These are phyloP conservation scores for Lactarius deliciosus DNA, from an alignment of 768 basidiomycete genomes.

Conservation along the genomic window DNA sequence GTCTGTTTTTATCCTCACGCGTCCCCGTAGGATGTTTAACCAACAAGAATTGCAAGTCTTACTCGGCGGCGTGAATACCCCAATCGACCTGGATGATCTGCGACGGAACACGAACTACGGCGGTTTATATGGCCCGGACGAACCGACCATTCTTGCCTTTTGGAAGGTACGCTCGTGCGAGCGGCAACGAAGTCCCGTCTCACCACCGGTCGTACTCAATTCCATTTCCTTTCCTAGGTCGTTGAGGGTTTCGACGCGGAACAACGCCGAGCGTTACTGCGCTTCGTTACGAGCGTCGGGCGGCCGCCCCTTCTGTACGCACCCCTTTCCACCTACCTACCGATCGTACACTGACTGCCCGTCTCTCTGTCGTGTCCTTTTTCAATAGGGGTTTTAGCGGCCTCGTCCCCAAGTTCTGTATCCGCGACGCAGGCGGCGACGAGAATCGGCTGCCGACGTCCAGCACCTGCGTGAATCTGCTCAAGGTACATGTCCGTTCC, in stretches of 20 bases:
- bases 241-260: constrained; percentile 77
- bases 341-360: background rate
- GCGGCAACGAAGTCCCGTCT: constrained; percentile 9
- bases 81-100: constrained; percentile 83
- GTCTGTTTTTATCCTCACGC: background rate
- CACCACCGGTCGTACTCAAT: background rate
- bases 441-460: constrained; percentile 68
- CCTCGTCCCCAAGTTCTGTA: constrained; percentile 83
- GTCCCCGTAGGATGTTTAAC: constrained; percentile 80
- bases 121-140: constrained; percentile 68
- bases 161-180: constrained; percentile 59
- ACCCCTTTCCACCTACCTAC: background rate
- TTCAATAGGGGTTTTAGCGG: constrained; percentile 73
- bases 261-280: constrained; percentile 71
- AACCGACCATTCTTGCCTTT: constrained; percentile 72
- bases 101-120: constrained; percentile 77
- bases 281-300: constrained; percentile 93
- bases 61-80: constrained; percentile 83
- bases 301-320: constrained; percentile 82
- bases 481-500: constrained; percentile 60
- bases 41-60: constrained; percentile 93
- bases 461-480: constrained; percentile 88
- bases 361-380: background rate
- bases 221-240: constrained; percentile 46
- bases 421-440: constrained; percentile 78